Base-by-base conservation (phyloP, 164 flowering plant genomes). In the Vitis labrusca region DNA sequence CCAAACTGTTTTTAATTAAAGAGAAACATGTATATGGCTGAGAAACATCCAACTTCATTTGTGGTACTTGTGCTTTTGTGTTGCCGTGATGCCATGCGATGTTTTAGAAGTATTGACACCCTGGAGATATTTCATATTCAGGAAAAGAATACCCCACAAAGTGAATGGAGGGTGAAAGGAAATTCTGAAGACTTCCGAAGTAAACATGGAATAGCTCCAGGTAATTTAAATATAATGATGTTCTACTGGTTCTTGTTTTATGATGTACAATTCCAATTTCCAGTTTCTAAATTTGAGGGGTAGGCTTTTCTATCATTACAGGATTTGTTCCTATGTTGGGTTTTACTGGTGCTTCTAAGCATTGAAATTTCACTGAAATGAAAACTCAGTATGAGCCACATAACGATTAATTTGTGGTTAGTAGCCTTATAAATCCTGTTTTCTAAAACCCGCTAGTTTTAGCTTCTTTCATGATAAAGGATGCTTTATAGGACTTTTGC, bases 121-220 rank as follows among this genome's bases (percentile, higher is more conserved):
- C 11, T 30, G 58, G 58, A 32, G 55, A 51, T 19, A 65, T 55
- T 69, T 64, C n/a, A 54, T 71, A 32, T 69, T 23, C 58, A 85
- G 94, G 86, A 71, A 64, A 76, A 77, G 51, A 64, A 67, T 72
- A 23, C 59, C 32, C 51, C 44, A 49, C 63, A 59, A 58, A 68
- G 64, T 72, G 82, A 75, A 52, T 81, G 76, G 85, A 84, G 78
- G 73, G 80, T 86, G 62, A 81, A 72, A 75, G 91, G 91, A 67
- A 73, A 80, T 73, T 74, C 80, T 30, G 84, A 85, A 73, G 71
- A 70, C 56, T 91, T 91, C 70, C 79, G 67, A 73, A 77, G 30
- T 56, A 76, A 83, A 70, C 67, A 86, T 77, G 80, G 78, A 58
- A 50, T 91, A 68, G 68, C 92, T 68, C 70, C 88, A 77, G 93